Percentiles rank a stretch among this genome's conserved stretches.
phyloP scores from a whole-genome alignment of 345 rosid genomes.

The Psidium guajava region DNA sequence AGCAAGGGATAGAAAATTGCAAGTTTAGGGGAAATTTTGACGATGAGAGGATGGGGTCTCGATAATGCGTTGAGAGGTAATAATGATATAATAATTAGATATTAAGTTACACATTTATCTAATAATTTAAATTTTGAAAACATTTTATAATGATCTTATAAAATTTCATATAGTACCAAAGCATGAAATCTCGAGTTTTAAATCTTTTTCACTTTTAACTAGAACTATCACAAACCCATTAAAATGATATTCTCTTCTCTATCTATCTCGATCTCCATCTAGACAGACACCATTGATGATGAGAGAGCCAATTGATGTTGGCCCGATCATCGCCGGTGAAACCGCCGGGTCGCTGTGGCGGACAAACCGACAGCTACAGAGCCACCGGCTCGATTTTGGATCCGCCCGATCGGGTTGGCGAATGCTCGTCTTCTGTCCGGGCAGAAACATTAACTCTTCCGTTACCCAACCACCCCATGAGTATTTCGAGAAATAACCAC shows the following conservation, averaged over 20 bases:
- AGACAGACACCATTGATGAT: neutral
- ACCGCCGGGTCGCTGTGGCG: neutral
- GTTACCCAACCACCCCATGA: neutral
- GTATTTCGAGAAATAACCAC: neutral
- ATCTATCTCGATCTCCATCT: neutral
- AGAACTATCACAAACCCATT: neutral
- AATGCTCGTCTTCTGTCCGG: neutral
- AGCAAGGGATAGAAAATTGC: neutral
- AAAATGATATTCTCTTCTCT: no score
- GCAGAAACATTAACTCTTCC: neutral
- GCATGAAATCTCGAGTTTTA: fast-evolving
- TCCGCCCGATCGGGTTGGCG: neutral
- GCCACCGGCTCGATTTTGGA: neutral
- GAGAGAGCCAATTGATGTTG: neutral
- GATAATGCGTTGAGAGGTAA: neutral
- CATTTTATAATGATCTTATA: no score
- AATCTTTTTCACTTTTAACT: neutral
- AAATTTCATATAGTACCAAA: no score
- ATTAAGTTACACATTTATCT: no score
- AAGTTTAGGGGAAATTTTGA: neutral
- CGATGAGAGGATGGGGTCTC: neutral
- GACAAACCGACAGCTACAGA: neutral
- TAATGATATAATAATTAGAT: no score
- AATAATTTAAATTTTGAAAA: no score
- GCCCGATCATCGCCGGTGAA: neutral